Evolutionary conservation across 371 early-diverging fungal genomes (phyloP).

Genomic region (Lichtheimia ramosa): DNA sequence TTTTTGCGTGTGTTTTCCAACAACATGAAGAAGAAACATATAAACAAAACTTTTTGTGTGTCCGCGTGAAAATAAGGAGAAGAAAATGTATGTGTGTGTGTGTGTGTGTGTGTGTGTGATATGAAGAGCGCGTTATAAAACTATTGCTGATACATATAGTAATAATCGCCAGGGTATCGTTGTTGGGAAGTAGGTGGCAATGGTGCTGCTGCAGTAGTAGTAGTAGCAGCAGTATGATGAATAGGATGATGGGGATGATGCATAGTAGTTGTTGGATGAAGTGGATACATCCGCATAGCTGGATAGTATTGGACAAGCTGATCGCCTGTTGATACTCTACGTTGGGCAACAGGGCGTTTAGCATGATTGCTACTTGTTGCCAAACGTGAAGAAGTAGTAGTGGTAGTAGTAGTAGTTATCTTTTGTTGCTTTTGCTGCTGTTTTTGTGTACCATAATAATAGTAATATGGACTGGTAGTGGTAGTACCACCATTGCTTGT

Average conservation of each 20-base stretch:
- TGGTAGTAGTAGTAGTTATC: not conserved
- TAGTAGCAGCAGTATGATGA: not conserved
- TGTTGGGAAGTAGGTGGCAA: not conserved
- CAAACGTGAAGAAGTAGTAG: not conserved
- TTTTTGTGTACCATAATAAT: not conserved
- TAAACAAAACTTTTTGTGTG: too few relatives aligned
- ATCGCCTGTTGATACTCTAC: slow-evolving; percentile 3
- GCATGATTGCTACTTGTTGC: not conserved
- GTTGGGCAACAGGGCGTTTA: not conserved
- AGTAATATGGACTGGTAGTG: not conserved
- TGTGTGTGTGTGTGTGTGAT: too few relatives aligned
- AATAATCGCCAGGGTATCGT: slow-evolving; percentile 2
- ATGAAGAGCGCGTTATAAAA: too few relatives aligned
- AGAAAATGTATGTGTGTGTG: too few relatives aligned
- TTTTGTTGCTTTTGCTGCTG: not conserved
- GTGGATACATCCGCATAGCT: not conserved
- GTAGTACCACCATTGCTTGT: not conserved
- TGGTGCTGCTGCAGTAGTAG: not conserved
- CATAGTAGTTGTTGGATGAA: not conserved
- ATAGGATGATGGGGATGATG: too few relatives aligned
- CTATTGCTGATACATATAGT: slow-evolving; percentile 6
- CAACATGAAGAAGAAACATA: too few relatives aligned
- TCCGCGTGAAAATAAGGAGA: too few relatives aligned
- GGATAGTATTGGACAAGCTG: slow-evolving; percentile 1
- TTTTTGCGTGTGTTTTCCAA: too few relatives aligned